These are phyloP conservation scores for Neoconidiobolus thromboides DNA, from an alignment of 371 early-diverging fungal species.

Conservation along the genomic window DNA sequence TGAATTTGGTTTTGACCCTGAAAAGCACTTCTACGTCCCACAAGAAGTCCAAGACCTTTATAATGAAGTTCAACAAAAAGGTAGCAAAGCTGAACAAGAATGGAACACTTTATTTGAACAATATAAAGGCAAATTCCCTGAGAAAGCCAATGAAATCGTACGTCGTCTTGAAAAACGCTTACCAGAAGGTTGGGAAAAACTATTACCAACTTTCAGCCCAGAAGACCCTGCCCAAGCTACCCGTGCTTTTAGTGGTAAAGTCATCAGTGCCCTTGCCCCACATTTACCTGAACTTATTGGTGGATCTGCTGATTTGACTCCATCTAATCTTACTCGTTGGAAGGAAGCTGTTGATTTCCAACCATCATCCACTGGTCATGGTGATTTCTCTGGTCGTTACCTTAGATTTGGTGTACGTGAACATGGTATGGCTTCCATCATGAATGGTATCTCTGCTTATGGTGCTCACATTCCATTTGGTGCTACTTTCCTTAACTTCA, in stretches of 20 bases:
- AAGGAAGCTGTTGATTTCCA: constrained; percentile 89
- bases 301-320: constrained; percentile 98
- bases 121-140: constrained; percentile 43
- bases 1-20: constrained; percentile 64
- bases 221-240: constrained; percentile 65
- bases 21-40: constrained; percentile 54
- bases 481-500: constrained; percentile 95
- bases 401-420: constrained; percentile 97
- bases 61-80: constrained; percentile 29
- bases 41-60: constrained; percentile 42
- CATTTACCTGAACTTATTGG: constrained; percentile 72
- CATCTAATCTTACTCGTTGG: constrained; percentile 90
- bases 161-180: constrained; percentile 54
- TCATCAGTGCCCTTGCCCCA: constrained; percentile 63
- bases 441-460: constrained; percentile 89
- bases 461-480: constrained; percentile 80
- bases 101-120: constrained; percentile 55
- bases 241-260: constrained; percentile 68
- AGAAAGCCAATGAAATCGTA: constrained; percentile 51
- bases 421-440: constrained; percentile 94
- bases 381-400: constrained; percentile 74
- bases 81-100: constrained; percentile 32
- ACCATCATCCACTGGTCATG: constrained; percentile 41
- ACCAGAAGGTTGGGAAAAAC: constrained; percentile 48
- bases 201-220: constrained; percentile 62